Percentiles rank a stretch among this genome's conserved stretches.
These are phyloP conservation scores for Leptographium wingfieldii DNA, from an alignment of 2,329 filamentous ascomycete species.

Conservation along the genomic window DNA sequence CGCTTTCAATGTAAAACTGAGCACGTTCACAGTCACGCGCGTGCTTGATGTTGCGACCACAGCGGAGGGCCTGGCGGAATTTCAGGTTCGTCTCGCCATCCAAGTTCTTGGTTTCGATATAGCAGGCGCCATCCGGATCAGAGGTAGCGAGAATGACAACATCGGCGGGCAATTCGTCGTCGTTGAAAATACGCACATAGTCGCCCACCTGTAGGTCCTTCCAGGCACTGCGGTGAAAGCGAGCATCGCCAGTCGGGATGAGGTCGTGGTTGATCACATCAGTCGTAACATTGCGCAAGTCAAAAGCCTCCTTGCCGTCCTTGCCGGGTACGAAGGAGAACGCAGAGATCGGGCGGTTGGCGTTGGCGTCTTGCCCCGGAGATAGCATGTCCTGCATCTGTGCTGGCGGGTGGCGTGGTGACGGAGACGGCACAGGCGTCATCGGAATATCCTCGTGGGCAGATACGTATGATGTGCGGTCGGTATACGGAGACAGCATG, in stretches of 20 bases:
- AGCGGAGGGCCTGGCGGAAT: constrained; percentile 80
- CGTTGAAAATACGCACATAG: constrained; percentile 91
- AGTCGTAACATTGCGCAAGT: constrained; percentile 33
- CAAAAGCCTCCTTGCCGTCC: constrained; percentile 18
- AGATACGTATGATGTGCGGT: constrained; percentile 37
- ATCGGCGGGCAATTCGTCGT: constrained; percentile 90
- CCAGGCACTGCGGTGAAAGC: constrained; percentile 90
- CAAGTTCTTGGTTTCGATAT: constrained; percentile 95
- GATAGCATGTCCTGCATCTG: constrained; percentile 21
- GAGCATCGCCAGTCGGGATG: constrained; percentile 53
- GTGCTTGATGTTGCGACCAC: constrained; percentile 70
- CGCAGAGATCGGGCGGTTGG: constrained; percentile 19
- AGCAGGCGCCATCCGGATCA: constrained; percentile 86
- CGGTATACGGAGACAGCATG: constrained; percentile 36
- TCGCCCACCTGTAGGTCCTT: constrained; percentile 93
- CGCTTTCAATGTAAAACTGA: constrained; percentile 80
- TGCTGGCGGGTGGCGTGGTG: constrained; percentile 32
- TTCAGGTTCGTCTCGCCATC: constrained; percentile 98
- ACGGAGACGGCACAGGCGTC: constrained; percentile 83
- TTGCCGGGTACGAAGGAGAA: constrained; percentile 25
- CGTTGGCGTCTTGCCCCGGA: constrained; percentile 24
- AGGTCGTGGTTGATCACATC: constrained; percentile 61
- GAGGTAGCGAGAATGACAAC: constrained; percentile 87
- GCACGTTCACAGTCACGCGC: constrained; percentile 85
- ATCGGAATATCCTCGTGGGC: constrained; percentile 72